These are phyloP conservation scores for Coniochaeta ligniaria DNA, from an alignment of 2,329 filamentous ascomycete species.

Conservation along the genomic window DNA sequence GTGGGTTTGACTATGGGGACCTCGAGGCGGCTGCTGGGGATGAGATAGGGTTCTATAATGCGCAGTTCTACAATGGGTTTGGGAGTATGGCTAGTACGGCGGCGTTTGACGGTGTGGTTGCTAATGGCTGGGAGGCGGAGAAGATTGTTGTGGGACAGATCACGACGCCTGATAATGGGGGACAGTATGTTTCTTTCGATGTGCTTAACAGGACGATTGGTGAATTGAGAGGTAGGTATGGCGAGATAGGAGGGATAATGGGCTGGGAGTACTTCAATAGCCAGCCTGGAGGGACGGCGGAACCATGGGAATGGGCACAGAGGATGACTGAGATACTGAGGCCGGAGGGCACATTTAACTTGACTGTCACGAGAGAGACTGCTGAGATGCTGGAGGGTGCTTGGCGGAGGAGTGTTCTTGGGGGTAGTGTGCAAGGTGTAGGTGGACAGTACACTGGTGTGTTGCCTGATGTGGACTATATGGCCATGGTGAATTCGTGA, in stretches of 20 bases:
- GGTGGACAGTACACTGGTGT: no score
- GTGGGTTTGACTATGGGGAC: constrained; percentile 72
- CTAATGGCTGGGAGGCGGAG: constrained; percentile 62
- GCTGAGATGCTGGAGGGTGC: no score
- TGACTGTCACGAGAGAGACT: no score
- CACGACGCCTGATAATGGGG: constrained; percentile 69
- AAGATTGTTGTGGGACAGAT: constrained; percentile 76
- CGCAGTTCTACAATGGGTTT: constrained; percentile 92
- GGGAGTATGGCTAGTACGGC: constrained; percentile 44
- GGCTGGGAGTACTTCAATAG: constrained; percentile 95
- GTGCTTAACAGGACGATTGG: constrained; percentile 35
- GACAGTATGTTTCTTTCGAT: constrained; percentile 40
- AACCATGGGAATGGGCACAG: constrained; percentile 73
- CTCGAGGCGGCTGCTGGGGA: constrained; percentile 61
- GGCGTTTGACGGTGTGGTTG: constrained; percentile 44
- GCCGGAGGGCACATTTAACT: no score
- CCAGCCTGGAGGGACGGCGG: constrained; percentile 51
- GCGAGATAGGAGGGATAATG: constrained; percentile 78
- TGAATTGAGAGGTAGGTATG: constrained; percentile 31
- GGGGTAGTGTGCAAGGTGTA: no score
- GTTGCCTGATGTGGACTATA: no score
- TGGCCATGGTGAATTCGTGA: no score
- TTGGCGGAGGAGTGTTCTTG: no score
- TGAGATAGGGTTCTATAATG: constrained; percentile 79
- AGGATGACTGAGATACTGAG: constrained; percentile 43